Percentiles rank a stretch among this genome's conserved stretches.
These are phyloP conservation scores for Pleoardoris graminearum DNA, from an alignment of 2,329 filamentous ascomycete species.

Conservation along the genomic window DNA sequence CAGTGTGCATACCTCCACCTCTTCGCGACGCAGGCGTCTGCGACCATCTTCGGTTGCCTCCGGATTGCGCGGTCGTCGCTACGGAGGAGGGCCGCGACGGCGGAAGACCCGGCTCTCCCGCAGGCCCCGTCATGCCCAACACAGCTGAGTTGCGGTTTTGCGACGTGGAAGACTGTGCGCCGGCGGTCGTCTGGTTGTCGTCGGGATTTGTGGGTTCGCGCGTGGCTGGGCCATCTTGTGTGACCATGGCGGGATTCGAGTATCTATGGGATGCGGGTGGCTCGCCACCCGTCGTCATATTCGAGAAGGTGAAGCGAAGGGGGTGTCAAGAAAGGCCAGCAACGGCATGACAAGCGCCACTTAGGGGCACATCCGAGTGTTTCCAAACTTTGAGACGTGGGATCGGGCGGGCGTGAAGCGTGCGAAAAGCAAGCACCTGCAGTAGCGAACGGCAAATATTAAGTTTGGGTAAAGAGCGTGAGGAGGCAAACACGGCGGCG, in stretches of 20 bases:
- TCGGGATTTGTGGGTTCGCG: conserved; percentile 63
- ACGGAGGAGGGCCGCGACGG: conserved; percentile 52
- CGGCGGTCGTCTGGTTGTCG: conserved; percentile 44
- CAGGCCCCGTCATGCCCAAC: conserved; percentile 49
- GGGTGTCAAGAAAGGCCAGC: conserved; percentile 28
- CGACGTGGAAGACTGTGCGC: conserved; percentile 16
- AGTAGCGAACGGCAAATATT: conserved; percentile 11
- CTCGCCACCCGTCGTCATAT: conserved; percentile 34
- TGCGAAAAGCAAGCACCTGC: conserved; percentile 17
- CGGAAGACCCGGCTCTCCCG: conserved; percentile 53
- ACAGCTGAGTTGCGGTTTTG: conserved; percentile 43
- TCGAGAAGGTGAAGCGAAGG: conserved; percentile 30
- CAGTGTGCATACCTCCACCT: conserved; percentile 41
- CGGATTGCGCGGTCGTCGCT: conserved; percentile 42
- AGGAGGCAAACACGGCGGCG: conserved; percentile 8
- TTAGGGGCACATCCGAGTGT: conserved; percentile 14
- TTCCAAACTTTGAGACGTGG: conserved; percentile 19
- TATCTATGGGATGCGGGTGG: conserved; percentile 11
- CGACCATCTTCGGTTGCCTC: conserved; percentile 54
- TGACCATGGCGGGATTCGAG: conserved; percentile 22
- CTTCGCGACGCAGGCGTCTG: conserved; percentile 62
- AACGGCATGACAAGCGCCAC: conserved; percentile 41
- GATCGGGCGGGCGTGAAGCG: conserved; percentile 26
- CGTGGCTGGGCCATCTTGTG: conserved; percentile 70
- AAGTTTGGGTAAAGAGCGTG: conserved; percentile 10